These are phyloP conservation scores for Syzygium jambos DNA, from an alignment of 345 rosid genomes.

Conservation along the genomic window DNA sequence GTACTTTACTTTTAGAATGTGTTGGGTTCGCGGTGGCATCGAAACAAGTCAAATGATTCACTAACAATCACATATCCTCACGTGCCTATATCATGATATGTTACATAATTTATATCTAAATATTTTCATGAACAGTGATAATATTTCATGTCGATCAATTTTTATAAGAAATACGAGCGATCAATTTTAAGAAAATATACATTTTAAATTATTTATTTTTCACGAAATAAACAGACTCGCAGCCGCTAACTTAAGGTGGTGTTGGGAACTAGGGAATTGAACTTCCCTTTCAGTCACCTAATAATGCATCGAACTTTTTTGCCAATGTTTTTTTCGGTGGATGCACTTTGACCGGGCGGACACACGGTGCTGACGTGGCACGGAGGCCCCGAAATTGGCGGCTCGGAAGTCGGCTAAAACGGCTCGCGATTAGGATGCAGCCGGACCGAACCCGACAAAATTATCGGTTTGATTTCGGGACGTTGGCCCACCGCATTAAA, in stretches of 20 bases:
- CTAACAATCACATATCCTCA: not conserved
- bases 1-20: not conserved
- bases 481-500: not conserved
- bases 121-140: too few species aligned
- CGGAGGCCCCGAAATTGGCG: not conserved
- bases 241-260: not conserved
- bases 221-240: too few species aligned
- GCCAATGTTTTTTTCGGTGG: not conserved
- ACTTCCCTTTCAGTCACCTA: not conserved
- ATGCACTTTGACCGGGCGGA: not conserved
- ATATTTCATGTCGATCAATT: too few species aligned
- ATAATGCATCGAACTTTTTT: not conserved
- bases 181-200: too few species aligned
- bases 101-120: not conserved
- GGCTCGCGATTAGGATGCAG: not conserved
- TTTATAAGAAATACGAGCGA: too few species aligned
- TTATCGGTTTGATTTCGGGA: not conserved
- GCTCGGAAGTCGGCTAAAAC: not conserved
- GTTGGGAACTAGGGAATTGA: not conserved
- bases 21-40: not conserved
- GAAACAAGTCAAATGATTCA: not conserved
- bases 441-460: not conserved
- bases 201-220: too few species aligned
- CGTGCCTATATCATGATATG: not conserved
- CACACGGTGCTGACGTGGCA: not conserved